phyloP scores from a whole-genome alignment of 2,329 filamentous ascomycete genomes.

The Fusarium tjaetaba region DNA sequence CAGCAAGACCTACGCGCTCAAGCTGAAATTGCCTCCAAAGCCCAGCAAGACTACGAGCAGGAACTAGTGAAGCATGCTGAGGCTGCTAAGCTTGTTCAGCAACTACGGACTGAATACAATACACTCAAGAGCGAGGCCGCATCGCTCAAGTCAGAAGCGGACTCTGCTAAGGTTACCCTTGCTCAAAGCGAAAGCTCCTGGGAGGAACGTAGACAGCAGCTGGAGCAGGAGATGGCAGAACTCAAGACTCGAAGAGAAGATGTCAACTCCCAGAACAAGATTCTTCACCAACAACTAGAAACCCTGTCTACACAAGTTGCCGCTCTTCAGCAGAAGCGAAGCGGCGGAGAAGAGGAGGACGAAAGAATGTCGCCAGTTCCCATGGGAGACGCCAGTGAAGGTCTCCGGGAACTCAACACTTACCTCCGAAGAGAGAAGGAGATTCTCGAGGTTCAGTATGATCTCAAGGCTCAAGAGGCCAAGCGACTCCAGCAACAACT shows the following conservation, averaged over 20 bases:
- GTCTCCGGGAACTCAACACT: slow-evolving; percentile 87
- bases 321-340: slow-evolving; percentile 79
- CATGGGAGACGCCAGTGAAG: slow-evolving; percentile 72
- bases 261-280: slow-evolving; percentile 86
- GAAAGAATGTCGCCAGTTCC: slow-evolving; percentile 64
- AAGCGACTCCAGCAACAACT: slow-evolving; percentile 92
- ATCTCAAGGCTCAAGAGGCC: slow-evolving; percentile 86
- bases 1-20: slow-evolving; percentile 93
- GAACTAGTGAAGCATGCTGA: slow-evolving; percentile 96
- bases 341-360: slow-evolving; percentile 59
- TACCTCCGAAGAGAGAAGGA: slow-evolving; percentile 96
- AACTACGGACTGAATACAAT: slow-evolving; percentile 82
- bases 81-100: slow-evolving; percentile 86
- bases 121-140: slow-evolving; percentile 82
- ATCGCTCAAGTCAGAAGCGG: slow-evolving; percentile 80
- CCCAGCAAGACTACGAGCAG: slow-evolving; percentile 94
- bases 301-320: slow-evolving; percentile 82
- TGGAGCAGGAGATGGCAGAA: slow-evolving; percentile 86
- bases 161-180: slow-evolving; percentile 83
- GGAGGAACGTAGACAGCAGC: slow-evolving; percentile 80
- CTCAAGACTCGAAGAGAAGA: slow-evolving; percentile 83
- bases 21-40: slow-evolving; percentile 90
- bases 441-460: slow-evolving; percentile 95
- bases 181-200: slow-evolving; percentile 87
- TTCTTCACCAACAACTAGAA: slow-evolving; percentile 90